A percentile compares a stretch with the other conserved stretches of the same genome.
phyloP scores from a whole-genome alignment of 768 basidiomycete genomes.

The Sarcodon aspratus region DNA sequence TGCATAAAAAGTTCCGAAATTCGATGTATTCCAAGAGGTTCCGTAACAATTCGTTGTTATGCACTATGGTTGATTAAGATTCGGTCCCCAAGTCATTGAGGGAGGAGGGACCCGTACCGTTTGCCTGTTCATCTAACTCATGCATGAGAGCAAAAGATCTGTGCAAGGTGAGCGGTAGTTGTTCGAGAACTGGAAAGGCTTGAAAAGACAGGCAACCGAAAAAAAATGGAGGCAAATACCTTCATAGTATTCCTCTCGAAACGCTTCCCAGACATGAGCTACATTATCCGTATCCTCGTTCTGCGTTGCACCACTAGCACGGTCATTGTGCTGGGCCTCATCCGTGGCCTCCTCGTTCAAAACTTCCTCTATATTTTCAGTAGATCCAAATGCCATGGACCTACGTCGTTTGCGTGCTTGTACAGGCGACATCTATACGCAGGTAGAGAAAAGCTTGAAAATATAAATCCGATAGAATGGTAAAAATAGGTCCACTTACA shows the following conservation, averaged over 20 bases:
- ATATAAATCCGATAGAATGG: too few relatives aligned
- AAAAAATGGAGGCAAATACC: slow-evolving; percentile 26
- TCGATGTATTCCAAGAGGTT: slow-evolving; percentile 37
- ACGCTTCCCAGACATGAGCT: slow-evolving; percentile 40
- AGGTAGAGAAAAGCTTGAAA: too few relatives aligned
- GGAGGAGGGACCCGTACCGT: slow-evolving; percentile 24
- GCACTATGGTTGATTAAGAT: slow-evolving; percentile 16
- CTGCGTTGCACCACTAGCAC: background rate
- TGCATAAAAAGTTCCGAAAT: slow-evolving; percentile 17
- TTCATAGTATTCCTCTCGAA: slow-evolving; percentile 75
- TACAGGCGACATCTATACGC: background rate
- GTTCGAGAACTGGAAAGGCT: slow-evolving; percentile 49
- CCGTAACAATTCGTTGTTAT: slow-evolving; percentile 28
- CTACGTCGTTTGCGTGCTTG: background rate
- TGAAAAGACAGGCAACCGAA: background rate
- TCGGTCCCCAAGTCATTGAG: background rate
- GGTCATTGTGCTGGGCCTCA: background rate
- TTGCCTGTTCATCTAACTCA: slow-evolving; percentile 61
- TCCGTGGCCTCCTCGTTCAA: background rate
- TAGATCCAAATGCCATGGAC: background rate
- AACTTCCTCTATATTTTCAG: background rate
- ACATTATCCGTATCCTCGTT: background rate
- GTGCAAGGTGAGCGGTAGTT: slow-evolving; percentile 65
- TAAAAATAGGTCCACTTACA: too few relatives aligned
- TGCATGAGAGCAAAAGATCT: slow-evolving; percentile 58